phyloP scores from a whole-genome alignment of 179 eudicot species.

The Carnegiea gigantea region DNA sequence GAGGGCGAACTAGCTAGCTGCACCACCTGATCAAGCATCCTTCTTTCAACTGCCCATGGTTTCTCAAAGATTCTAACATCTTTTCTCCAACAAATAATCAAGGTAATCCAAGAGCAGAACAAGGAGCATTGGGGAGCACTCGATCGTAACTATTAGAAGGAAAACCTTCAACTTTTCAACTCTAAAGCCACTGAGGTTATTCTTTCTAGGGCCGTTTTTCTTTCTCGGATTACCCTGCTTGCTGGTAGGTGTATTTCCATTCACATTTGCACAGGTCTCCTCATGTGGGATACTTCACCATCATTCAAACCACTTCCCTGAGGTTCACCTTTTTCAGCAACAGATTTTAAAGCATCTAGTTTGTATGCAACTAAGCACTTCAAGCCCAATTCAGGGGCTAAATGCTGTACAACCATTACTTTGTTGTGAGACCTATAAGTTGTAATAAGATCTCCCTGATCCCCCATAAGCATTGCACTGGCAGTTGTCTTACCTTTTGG shows the following conservation, averaged over 20 bases:
- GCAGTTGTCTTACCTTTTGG: constrained; percentile 99
- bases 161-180: constrained; percentile 82
- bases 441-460: constrained; percentile 86
- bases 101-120: constrained; percentile 96
- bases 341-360: constrained; percentile 88
- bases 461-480: constrained; percentile 87
- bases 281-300: too few relatives aligned
- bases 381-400: constrained; percentile 84
- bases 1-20: constrained; percentile 73
- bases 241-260: constrained; percentile 36
- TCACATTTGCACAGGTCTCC: too few relatives aligned
- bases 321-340: constrained; percentile 34
- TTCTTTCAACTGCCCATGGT: constrained; percentile 67
- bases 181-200: constrained; percentile 58
- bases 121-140: constrained; percentile 95
- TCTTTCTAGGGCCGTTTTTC: constrained; percentile 76
- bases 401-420: constrained; percentile 67
- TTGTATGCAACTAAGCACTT: constrained; percentile 71
- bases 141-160: constrained; percentile 80
- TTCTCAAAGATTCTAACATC: constrained; percentile 61
- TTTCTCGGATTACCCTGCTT: constrained; percentile 33
- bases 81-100: constrained; percentile 83
- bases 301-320: constrained; percentile 21
- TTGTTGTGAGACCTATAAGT: constrained; percentile 93
- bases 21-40: constrained; percentile 97